phyloP scores from a whole-genome alignment of 164 flowering plant species.

The Kalanchoe fedtschenkoi region DNA sequence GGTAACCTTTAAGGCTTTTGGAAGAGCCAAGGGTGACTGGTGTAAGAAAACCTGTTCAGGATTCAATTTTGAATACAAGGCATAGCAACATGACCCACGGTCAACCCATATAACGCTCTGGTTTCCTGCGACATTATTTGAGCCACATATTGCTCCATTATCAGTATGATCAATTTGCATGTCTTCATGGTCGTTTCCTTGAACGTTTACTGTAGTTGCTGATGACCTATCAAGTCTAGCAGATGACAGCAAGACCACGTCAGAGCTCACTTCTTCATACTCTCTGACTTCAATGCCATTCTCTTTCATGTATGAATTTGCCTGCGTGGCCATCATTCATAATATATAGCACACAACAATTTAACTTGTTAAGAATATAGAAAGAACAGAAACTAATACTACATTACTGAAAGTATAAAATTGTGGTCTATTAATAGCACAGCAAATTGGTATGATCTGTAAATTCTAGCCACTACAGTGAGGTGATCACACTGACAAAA shows the following conservation, averaged over 20 bases:
- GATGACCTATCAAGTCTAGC: constrained; percentile 31
- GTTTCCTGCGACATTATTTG: constrained; percentile 17
- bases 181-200: constrained; percentile 7
- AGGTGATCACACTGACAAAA: too few species aligned
- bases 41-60: constrained; percentile 51
- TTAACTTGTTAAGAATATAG: not conserved
- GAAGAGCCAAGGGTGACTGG: constrained; percentile 86
- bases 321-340: constrained; percentile 26
- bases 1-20: constrained; percentile 85
- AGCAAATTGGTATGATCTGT: too few species aligned
- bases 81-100: constrained; percentile 79
- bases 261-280: constrained; percentile 60
- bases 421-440: not conserved
- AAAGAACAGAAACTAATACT: not conserved
- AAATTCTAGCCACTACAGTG: too few species aligned
- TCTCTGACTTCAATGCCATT: constrained; percentile 68
- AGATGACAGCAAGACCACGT: constrained; percentile 60
- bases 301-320: constrained; percentile 36
- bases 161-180: constrained; percentile 11
- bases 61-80: constrained; percentile 65
- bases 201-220: constrained; percentile 12
- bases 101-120: constrained; percentile 58
- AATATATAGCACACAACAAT: not conserved
- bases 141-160: constrained; percentile 10
- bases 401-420: not conserved